phyloP scores from a whole-genome alignment of 2,329 filamentous ascomycete genomes.

The Xylariaceae sp. region DNA sequence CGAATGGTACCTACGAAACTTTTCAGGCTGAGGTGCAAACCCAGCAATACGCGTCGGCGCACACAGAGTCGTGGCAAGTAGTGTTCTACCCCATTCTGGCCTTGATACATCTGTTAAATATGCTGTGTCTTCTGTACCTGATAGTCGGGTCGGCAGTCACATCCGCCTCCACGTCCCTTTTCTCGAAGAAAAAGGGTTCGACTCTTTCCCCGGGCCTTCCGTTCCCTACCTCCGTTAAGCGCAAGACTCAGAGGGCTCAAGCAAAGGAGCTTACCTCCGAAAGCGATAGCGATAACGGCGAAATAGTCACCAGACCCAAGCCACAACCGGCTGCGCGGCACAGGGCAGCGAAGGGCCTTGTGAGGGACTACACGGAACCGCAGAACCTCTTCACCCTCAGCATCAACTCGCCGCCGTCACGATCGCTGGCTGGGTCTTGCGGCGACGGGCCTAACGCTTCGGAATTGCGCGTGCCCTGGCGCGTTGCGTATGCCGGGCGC shows the following conservation, averaged over 20 bases:
- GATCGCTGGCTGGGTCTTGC: constrained; percentile 27
- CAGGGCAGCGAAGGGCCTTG: constrained; percentile 39
- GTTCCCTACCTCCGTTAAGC: not conserved
- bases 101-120: constrained; percentile 63
- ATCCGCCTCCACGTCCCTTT: not conserved
- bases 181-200: not conserved
- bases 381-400: constrained; percentile 70
- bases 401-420: constrained; percentile 48
- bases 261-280: not conserved
- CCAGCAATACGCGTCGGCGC: constrained; percentile 68
- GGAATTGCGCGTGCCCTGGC: constrained; percentile 26
- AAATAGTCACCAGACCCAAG: not conserved
- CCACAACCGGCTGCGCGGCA: not conserved
- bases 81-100: constrained; percentile 64
- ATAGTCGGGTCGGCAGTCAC: constrained; percentile 41
- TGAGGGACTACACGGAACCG: constrained; percentile 76
- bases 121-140: constrained; percentile 62
- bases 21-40: constrained; percentile 63
- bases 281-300: constrained; percentile 8
- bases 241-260: not conserved
- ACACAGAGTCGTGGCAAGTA: constrained; percentile 55
- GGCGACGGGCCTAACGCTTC: constrained; percentile 25
- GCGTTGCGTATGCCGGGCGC: constrained; percentile 24
- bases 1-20: constrained; percentile 45
- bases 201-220: not conserved